A percentile compares a stretch with the other conserved stretches of the same genome.
Conservation (phyloP, 140 eudicot species). For the Anethum foeniculum region DNA sequence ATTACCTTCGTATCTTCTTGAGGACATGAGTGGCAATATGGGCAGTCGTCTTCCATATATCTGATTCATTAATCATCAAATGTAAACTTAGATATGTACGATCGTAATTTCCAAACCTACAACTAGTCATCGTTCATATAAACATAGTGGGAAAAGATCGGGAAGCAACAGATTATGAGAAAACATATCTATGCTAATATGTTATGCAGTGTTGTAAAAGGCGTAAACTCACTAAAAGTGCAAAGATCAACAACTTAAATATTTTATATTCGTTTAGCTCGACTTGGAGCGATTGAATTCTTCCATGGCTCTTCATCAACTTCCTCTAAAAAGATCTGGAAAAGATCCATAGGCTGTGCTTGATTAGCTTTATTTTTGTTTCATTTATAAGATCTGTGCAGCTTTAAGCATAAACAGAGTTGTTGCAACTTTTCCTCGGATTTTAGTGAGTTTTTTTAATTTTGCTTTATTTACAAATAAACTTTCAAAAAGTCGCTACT, state of each 20-base stretch:
- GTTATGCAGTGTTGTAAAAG: background rate
- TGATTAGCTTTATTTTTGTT: background rate
- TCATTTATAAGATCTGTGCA: background rate
- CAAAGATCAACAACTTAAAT: background rate
- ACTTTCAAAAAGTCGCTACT: background rate
- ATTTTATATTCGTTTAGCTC: background rate
- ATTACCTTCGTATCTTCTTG: conserved; percentile 1
- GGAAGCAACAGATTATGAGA: background rate
- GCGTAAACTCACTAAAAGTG: background rate
- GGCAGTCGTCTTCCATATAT: conserved; percentile 3
- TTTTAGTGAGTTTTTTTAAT: background rate
- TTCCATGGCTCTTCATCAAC: background rate
- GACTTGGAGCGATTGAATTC: background rate
- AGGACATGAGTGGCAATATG: background rate
- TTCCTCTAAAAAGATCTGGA: background rate
- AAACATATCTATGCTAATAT: background rate
- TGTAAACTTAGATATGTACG: background rate
- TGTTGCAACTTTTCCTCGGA: background rate
- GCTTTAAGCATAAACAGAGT: background rate
- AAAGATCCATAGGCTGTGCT: background rate
- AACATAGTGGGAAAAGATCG: background rate
- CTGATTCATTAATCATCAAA: conserved; percentile 4
- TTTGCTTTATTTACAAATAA: background rate
- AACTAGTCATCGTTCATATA: background rate
- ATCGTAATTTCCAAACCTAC: background rate